phyloP scores from a whole-genome alignment of 192 early-diverging fungal species.

The Coemansia sp. region DNA sequence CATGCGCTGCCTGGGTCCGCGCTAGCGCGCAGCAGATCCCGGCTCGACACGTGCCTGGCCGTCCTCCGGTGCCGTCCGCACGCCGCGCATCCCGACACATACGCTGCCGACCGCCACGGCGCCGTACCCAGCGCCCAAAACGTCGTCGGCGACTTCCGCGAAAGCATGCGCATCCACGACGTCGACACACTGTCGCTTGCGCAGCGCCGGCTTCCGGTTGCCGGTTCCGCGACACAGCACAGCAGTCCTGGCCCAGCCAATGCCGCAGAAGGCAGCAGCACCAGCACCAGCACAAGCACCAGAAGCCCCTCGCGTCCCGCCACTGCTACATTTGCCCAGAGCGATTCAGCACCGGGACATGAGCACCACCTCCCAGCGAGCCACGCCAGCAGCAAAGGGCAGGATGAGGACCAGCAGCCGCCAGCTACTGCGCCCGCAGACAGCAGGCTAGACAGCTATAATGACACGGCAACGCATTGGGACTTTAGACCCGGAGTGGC shows the following conservation, averaged over 20 bases:
- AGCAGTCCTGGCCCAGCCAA: neutral
- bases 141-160: constrained; percentile 40
- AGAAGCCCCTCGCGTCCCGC: neutral
- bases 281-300: neutral
- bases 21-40: constrained; percentile 2
- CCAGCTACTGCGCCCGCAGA: neutral
- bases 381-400: too few species aligned
- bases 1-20: neutral
- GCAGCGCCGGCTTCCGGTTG: neutral
- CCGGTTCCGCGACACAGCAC: neutral
- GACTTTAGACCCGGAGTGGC: neutral
- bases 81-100: neutral
- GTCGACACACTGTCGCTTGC: constrained; percentile 2
- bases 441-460: neutral
- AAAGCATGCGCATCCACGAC: constrained; percentile 23
- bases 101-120: constrained; percentile 22
- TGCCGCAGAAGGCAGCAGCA: neutral
- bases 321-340: neutral
- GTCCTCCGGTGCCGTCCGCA: constrained; percentile 34
- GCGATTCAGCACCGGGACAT: neutral
- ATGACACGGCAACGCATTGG: neutral
- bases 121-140: constrained; percentile 19
- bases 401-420: too few species aligned
- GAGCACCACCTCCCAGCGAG: neutral
- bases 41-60: constrained; percentile 33